Percentiles rank a stretch among this genome's conserved stretches.
These are phyloP conservation scores for Pythium apleroticum DNA, from an alignment of 352 stramenopile genomes.

Conservation along the genomic window DNA sequence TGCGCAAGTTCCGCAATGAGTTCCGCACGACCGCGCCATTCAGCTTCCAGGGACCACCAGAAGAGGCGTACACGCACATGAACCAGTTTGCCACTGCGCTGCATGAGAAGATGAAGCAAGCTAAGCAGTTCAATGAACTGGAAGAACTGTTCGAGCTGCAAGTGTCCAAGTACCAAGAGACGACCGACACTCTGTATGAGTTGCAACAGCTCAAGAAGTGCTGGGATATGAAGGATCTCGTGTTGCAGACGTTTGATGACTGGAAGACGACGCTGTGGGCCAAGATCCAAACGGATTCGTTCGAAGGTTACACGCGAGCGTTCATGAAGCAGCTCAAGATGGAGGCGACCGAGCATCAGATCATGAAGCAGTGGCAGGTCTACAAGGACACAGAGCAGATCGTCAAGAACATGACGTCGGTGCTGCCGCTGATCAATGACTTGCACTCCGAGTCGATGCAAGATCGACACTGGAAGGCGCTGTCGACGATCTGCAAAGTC, in stretches of 20 bases:
- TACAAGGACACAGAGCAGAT: conserved; percentile 87
- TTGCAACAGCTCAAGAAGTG: conserved; percentile 86
- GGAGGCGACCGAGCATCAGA: conserved; percentile 74
- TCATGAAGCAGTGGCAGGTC: conserved; percentile 87
- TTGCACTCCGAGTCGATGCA: conserved; percentile 95
- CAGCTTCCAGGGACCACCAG: conserved; percentile 80
- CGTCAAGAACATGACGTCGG: conserved; percentile 86
- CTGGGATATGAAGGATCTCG: conserved; percentile 85
- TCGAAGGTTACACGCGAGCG: conserved; percentile 71
- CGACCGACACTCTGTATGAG: conserved; percentile 87
- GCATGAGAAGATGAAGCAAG: conserved; percentile 80
- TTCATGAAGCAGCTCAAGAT: conserved; percentile 89
- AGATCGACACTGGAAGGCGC: conserved; percentile 91
- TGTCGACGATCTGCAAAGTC: conserved; percentile 85
- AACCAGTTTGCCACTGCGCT: conserved; percentile 67
- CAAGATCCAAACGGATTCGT: conserved; percentile 79
- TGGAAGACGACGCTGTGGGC: conserved; percentile 86
- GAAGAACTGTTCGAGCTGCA: conserved; percentile 88
- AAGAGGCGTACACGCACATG: conserved; percentile 87
- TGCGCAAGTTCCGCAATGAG: conserved; percentile 94
- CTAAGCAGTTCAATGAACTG: conserved; percentile 84
- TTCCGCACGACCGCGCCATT: conserved; percentile 95
- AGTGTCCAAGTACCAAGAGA: conserved; percentile 87
- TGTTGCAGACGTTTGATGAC: conserved; percentile 80
- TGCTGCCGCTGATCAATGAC: conserved; percentile 92